Base-by-base conservation (phyloP, 805 yeast genomes). In the Kodamaea laetipori region DNA sequence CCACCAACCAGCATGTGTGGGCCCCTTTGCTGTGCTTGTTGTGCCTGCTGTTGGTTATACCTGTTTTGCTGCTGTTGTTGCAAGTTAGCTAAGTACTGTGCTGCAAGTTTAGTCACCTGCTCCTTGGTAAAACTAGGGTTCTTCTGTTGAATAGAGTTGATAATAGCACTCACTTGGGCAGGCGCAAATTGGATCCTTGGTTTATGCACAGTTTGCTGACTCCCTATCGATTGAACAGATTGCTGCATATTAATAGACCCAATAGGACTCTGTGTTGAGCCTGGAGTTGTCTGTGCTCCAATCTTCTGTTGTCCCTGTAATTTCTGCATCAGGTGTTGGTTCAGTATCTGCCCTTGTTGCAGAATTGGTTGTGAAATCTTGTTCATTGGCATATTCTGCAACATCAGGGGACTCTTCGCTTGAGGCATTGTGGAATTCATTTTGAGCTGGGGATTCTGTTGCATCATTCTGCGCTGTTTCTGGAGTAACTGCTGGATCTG, bases 21-120 rank as follows among this genome's bases (percentile, higher is more conserved):
- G 15, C 33, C 37, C 6, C 26, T 23, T 13, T 39, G 60, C 47
- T 52, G 62, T 35, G 55, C 52, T 41, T 53, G 57, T 26, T 17
- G 47, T 6, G 21, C 31, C 27, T 39, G 42, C 26, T 43, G 45
- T 19, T 31, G 41, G 25, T 41, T 41, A 12, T 24, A 17, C 40
- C 62, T 52, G 23, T 69, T 61, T 37, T 69, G 76, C 53, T 76
- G 81, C 52, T 71, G 75, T 46, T 74, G 78, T 56, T 80, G 84
- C 26, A 78, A 61, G 47, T 73, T 77, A 1, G 86, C 81, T 48
- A 82, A 59, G 52, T 81, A 81, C 11, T 81, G 73, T 2, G 84
- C 84, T 2, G 88, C 87, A 44, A 82, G 67, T 45, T 78, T 76
- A 2, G 84, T 79, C 1, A 82, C 86, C 53, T 82, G 84, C 44